Percentiles rank a stretch among this genome's conserved stretches.
Evolutionary conservation across 768 basidiomycete genomes (phyloP).

Genomic region (Boletus rex-veris): DNA sequence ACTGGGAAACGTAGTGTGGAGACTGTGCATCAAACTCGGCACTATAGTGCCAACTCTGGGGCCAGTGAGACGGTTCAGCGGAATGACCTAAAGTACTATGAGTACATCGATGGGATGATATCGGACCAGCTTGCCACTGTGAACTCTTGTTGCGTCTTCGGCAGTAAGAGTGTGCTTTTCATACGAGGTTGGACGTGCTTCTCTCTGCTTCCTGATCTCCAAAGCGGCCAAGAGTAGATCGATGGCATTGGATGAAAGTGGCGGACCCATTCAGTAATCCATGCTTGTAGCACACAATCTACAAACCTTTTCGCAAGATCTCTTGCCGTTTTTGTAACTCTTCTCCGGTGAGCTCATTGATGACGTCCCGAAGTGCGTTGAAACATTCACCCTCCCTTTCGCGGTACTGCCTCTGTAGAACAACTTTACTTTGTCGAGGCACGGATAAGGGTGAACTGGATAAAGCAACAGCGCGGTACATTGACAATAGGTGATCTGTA

Average conservation of each 20-base stretch:
- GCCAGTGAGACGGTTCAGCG: not conserved
- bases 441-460: not conserved
- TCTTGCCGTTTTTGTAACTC: conserved; percentile 19
- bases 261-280: not conserved
- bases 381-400: conserved; percentile 22
- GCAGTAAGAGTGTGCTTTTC: not conserved
- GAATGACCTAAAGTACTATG: conserved; percentile 4
- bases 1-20: not conserved
- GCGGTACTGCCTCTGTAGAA: conserved; percentile 20
- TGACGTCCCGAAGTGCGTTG: conserved; percentile 15
- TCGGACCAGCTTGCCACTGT: conserved; percentile 6
- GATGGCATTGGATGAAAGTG: conserved; percentile 3
- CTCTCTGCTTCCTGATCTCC: not conserved
- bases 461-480: not conserved
- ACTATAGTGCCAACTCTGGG: not conserved
- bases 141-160: not conserved
- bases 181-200: not conserved
- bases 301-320: conserved; percentile 19
- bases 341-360: conserved; percentile 17
- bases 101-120: not conserved
- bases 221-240: conserved; percentile 6
- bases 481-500: not conserved
- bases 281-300: not conserved
- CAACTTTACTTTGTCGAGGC: conserved; percentile 12
- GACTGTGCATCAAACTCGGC: not conserved